Evolutionary conservation across 495 filamentous ascomycete species (phyloP), one percentile per base, ranked within the genome.

Genomic region (Tuber magnatum): DNA sequence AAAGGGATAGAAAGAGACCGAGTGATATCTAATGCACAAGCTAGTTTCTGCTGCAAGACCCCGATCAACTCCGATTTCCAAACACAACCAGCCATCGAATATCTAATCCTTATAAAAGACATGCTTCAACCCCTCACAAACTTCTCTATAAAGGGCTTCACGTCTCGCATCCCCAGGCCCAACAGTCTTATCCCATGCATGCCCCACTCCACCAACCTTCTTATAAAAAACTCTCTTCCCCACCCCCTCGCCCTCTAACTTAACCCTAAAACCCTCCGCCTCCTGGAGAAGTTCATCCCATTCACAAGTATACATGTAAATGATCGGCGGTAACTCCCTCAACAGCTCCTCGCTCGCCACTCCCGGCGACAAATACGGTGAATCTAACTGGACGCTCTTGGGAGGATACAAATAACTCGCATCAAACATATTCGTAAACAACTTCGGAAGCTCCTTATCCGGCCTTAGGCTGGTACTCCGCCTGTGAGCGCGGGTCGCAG

Each of bases 241-340:
- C 32, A 92, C 84, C 0, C 85, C 86, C 71, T 87, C 82, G 14
- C 79, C 75, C 35, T 76, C 76, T 69, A 97, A 81, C 6, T 93
- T 86, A 41, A 87, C 85, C 12, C 90, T 87, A 71, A 97, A 90
- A 24, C 84, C 82, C 79, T 92, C 86, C 3, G 90, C 93, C 82
- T 97, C 94, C 3, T 87, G 87, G 51, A 93, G 85, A 39, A 97
- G 84, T 92, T 97, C 95, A 81, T 97, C 94, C 89, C 90, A 96
- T 84, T 97, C 94, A 83, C 93, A 97, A 18, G 92, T 90, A 77
- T 90, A 92, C 68, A 97, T 78, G 39, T 88, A 87, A n/a, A 93
- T 87, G 68, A 92, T 87, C 14, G 87, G 83, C 0, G 92, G 91
- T 20, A 93, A 83, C 9, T 84, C 84, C 40, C 70, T 68, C 18